phyloP scores from a whole-genome alignment of 176 grass and related monocot genomes.

The Miscanthus lutarioriparius region DNA sequence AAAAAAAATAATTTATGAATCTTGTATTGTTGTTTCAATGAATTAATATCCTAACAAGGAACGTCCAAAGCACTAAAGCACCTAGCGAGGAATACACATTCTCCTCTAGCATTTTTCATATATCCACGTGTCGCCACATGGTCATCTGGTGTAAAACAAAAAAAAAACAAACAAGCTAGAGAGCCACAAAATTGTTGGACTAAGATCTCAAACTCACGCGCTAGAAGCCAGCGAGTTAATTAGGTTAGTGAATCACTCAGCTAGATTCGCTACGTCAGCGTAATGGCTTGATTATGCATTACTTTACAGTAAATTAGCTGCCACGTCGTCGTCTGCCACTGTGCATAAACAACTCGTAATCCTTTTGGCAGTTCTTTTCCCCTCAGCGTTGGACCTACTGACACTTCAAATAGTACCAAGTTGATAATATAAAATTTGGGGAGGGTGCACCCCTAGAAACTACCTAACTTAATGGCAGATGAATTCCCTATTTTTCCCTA shows the following conservation, averaged over 20 bases:
- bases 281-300: constrained; percentile 18
- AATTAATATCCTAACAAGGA: too few species aligned
- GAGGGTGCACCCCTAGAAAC: constrained; percentile 33
- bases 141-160: not conserved
- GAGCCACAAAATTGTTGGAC: constrained; percentile 6
- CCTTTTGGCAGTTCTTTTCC: not conserved
- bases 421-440: constrained; percentile 37
- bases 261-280: constrained; percentile 40
- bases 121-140: not conserved
- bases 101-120: too few species aligned
- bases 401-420: constrained; percentile 35
- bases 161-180: not conserved
- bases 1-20: too few species aligned
- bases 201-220: constrained; percentile 8
- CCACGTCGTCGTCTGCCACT: constrained; percentile 30
- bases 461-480: constrained; percentile 26
- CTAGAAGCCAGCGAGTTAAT: not conserved
- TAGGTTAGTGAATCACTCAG: constrained; percentile 18
- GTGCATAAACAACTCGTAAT: constrained; percentile 33
- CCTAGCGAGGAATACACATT: too few species aligned
- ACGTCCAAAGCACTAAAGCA: too few species aligned
- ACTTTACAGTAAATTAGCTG: constrained; percentile 31
- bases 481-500: constrained; percentile 23
- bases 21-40: too few species aligned
- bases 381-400: not conserved